Percentiles rank a stretch among this genome's conserved stretches.
phyloP scores from a whole-genome alignment of 192 early-diverging fungal genomes.

The Rhizoclosmatium globosum region DNA sequence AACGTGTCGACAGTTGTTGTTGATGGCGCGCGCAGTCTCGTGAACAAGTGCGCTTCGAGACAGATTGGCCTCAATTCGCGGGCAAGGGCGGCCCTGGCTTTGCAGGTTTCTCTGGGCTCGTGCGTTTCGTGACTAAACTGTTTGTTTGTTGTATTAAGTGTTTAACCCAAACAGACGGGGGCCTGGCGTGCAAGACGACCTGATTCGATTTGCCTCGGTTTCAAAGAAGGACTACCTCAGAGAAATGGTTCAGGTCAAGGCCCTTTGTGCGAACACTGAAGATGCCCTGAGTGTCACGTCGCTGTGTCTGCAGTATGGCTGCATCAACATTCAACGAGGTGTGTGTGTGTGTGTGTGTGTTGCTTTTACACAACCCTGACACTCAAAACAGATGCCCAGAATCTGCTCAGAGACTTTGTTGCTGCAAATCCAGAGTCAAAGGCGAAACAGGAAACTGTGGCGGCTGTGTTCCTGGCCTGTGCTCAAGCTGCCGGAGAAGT shows the following conservation, averaged over 20 bases:
- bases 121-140: neutral
- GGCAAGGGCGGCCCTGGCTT: neutral
- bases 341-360: neutral
- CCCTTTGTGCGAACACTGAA: neutral
- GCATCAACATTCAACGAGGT: neutral
- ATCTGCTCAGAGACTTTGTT: neutral
- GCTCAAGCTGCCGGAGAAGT: neutral
- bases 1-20: neutral
- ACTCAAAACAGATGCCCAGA: neutral
- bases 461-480: neutral
- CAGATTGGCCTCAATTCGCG: neutral
- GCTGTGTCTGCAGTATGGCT: neutral
- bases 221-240: neutral
- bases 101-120: neutral
- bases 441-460: neutral
- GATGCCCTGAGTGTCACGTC: neutral
- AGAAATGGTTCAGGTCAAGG: neutral
- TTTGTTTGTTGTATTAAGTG: neutral
- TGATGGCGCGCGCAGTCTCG: neutral
- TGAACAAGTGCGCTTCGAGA: neutral
- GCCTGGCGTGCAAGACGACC: too few species aligned
- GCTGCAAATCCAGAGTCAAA: neutral
- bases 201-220: too few species aligned
- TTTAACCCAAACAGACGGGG: too few species aligned
- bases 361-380: neutral